phyloP scores from a whole-genome alignment of 495 filamentous ascomycete species.

The Staphylotrichum longicolle region DNA sequence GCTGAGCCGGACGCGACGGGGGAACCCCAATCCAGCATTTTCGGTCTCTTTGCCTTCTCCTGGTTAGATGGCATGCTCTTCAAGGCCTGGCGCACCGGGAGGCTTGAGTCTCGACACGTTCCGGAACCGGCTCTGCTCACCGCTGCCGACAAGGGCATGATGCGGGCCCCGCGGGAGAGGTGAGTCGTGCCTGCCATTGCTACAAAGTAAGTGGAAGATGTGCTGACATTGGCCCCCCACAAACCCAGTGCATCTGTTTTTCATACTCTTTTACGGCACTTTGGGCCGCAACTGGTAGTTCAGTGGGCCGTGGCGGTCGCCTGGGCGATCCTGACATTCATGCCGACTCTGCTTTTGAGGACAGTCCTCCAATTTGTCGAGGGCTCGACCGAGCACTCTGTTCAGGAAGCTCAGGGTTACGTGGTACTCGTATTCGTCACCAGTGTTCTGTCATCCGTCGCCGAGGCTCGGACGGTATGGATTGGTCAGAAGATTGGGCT shows the following conservation, averaged over 20 bases:
- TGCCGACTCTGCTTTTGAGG: slow-evolving; percentile 17
- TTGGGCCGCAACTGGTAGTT: no score
- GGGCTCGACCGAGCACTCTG: slow-evolving; percentile 15
- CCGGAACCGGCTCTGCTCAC: slow-evolving; percentile 11
- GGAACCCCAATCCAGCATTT: slow-evolving; percentile 18
- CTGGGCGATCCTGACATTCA: slow-evolving; percentile 13
- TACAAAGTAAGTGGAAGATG: no score
- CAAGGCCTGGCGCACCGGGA: slow-evolving; percentile 15
- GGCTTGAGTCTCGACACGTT: background rate
- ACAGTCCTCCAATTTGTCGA: slow-evolving; percentile 18
- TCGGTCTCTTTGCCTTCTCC: slow-evolving; percentile 14
- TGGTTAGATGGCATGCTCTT: slow-evolving; percentile 18
- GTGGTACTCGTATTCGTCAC: slow-evolving; percentile 17
- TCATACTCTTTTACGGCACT: no score
- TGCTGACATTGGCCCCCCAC: no score
- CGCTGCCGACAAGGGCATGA: no score
- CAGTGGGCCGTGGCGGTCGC: background rate
- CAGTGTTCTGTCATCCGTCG: slow-evolving; percentile 16
- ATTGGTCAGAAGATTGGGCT: slow-evolving; percentile 21
- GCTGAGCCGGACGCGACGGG: slow-evolving; percentile 12
- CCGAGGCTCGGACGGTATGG: slow-evolving; percentile 17
- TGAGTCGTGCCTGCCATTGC: no score
- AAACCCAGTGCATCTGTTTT: no score
- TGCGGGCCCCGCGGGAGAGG: no score
- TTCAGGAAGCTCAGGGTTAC: slow-evolving; percentile 16